phyloP scores from a whole-genome alignment of 2,329 filamentous ascomycete genomes.

The Fusarium chlamydosporum region DNA sequence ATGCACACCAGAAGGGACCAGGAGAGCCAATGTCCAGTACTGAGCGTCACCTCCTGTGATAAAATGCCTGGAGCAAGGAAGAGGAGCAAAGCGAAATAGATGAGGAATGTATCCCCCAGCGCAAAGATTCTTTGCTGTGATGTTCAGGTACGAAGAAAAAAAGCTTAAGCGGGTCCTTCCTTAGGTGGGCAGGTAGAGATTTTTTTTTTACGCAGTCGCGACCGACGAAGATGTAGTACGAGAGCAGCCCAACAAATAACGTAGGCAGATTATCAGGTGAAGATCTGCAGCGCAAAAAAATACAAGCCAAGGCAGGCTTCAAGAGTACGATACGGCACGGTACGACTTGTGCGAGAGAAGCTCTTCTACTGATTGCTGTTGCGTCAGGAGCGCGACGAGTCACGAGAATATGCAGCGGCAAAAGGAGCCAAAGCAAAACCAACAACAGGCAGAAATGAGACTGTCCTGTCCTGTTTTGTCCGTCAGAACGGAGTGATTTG shows the following conservation, averaged over 20 bases:
- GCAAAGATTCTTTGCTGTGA: constrained; percentile 34
- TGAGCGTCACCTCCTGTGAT: constrained; percentile 29
- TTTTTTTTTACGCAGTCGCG: constrained; percentile 51
- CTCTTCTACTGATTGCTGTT: constrained; percentile 50
- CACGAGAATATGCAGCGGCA: constrained; percentile 46
- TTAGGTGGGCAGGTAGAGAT: constrained; percentile 25
- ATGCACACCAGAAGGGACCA: constrained; percentile 33
- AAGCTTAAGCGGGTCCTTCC: constrained; percentile 39
- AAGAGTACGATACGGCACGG: constrained; percentile 47
- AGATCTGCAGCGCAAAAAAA: constrained; percentile 38
- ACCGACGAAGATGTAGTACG: constrained; percentile 46
- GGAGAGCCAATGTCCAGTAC: constrained; percentile 28
- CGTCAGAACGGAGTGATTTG: constrained; percentile 33
- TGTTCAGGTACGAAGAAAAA: constrained; percentile 43
- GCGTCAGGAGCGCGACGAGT: constrained; percentile 49
- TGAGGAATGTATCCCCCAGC: constrained; percentile 23
- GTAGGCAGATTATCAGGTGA: constrained; percentile 20
- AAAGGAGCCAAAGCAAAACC: constrained; percentile 17
- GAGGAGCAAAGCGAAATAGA: constrained; percentile 30
- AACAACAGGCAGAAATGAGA: constrained; percentile 12
- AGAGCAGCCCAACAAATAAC: constrained; percentile 29
- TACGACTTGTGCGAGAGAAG: constrained; percentile 47
- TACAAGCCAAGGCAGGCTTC: constrained; percentile 49
- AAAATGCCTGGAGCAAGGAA: constrained; percentile 40
- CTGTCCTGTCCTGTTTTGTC: not conserved